These are phyloP conservation scores for Picea sitchensis DNA, from an alignment of 75 land plant genomes.

Conservation along the genomic window DNA sequence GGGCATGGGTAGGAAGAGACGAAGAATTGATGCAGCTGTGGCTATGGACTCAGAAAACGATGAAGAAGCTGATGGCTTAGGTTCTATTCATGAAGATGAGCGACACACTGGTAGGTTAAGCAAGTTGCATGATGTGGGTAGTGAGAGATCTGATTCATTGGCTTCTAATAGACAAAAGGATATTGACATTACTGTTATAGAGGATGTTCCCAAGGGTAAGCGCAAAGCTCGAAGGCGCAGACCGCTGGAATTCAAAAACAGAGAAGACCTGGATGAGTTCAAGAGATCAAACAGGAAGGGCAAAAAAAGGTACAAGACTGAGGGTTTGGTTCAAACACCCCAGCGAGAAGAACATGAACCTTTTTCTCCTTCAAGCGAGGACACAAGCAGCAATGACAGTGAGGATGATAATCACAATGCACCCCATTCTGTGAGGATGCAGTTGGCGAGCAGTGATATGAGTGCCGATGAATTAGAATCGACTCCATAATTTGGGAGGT, in stretches of 20 bases:
- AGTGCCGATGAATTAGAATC: constrained; percentile 3
- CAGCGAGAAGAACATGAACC: constrained; percentile 41
- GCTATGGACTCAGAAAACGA: constrained; percentile 50
- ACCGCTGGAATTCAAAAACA: constrained; percentile 39
- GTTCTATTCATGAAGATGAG: constrained; percentile 20
- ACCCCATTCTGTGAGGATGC: neutral
- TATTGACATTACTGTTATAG: constrained; percentile 27
- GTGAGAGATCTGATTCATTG: constrained; percentile 2
- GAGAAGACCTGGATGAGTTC: constrained; percentile 19
- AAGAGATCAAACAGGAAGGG: constrained; percentile 16
- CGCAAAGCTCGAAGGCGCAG: constrained; percentile 67
- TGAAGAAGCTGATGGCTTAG: constrained; percentile 22
- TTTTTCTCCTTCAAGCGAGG: constrained; percentile 53
- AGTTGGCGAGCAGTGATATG: neutral
- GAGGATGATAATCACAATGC: constrained; percentile 51
- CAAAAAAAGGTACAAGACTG: constrained; percentile 30
- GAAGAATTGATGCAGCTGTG: constrained; percentile 34
- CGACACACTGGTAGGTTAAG: neutral
- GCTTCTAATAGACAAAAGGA: constrained; percentile 23
- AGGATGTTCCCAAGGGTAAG: constrained; percentile 84
- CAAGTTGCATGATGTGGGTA: constrained; percentile 7
- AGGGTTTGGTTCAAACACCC: neutral
- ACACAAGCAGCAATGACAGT: constrained; percentile 36
- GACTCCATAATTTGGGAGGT: neutral
- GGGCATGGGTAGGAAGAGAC: constrained; percentile 50